Evolutionary conservation across 192 early-diverging fungal species (phyloP).

Genomic region (Podila minutissima): DNA sequence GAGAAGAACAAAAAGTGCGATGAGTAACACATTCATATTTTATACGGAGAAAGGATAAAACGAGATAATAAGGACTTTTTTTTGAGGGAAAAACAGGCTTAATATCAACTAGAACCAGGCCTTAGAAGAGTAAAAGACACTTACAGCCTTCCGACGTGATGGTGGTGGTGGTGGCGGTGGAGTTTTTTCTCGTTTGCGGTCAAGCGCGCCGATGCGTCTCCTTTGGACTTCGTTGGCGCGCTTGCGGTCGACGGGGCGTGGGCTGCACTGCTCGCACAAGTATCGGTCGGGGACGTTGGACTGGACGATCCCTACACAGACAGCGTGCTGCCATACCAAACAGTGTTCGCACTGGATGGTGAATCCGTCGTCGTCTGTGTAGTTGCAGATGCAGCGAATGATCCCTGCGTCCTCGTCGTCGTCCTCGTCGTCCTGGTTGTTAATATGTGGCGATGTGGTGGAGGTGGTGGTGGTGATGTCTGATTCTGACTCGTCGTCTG

Average conservation of each 20-base stretch:
- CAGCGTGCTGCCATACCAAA: constrained; percentile 94
- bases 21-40: background rate
- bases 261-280: constrained; percentile 86
- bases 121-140: background rate
- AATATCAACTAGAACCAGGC: too few species aligned
- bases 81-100: background rate
- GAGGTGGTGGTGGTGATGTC: constrained; percentile 1
- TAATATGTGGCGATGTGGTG: constrained; percentile 1
- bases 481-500: background rate
- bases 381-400: constrained; percentile 95
- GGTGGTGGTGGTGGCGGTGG: constrained; percentile 31
- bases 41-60: background rate
- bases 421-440: constrained; percentile 52
- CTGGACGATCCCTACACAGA: constrained; percentile 80
- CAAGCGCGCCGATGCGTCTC: constrained; percentile 24
- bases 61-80: background rate
- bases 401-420: constrained; percentile 82
- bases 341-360: constrained; percentile 98
- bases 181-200: constrained; percentile 36
- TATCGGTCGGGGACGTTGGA: constrained; percentile 87
- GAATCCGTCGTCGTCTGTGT: constrained; percentile 94
- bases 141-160: constrained; percentile 23
- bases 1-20: too few species aligned
- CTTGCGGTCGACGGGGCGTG: constrained; percentile 69
- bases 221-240: constrained; percentile 54